Percentiles rank a stretch among this genome's conserved stretches.
These are phyloP conservation scores for Labyrinthula sp. DNA, from an alignment of 352 stramenopile genomes.

Conservation along the genomic window DNA sequence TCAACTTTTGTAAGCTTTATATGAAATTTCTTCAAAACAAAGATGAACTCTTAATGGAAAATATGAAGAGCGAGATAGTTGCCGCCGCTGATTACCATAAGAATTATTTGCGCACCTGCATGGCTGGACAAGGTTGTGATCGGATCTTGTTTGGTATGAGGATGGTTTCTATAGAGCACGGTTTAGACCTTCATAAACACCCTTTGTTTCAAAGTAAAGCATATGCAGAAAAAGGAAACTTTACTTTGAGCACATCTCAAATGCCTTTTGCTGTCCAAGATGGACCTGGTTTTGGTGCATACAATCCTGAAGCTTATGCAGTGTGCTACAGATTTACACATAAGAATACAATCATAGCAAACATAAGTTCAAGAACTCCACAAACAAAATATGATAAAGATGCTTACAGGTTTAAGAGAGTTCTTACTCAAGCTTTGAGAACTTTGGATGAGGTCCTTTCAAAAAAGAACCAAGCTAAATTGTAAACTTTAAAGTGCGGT, in stretches of 20 bases:
- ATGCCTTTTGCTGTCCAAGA: conserved; percentile 21
- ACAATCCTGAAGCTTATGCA: conserved; percentile 17
- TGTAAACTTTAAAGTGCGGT: too few relatives aligned
- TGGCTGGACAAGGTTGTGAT: conserved; percentile 16
- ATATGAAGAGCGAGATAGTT: too few relatives aligned
- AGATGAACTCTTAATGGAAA: conserved; percentile 10
- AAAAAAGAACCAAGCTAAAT: too few relatives aligned
- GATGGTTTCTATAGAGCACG: conserved; percentile 2
- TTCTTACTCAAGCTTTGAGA: too few relatives aligned
- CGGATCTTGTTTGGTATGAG: conserved; percentile 10
- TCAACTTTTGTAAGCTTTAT: too few relatives aligned
- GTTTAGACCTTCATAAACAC: conserved; percentile 2
- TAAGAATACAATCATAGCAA: conserved; percentile 15
- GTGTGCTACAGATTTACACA: conserved; percentile 21
- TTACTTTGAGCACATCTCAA: conserved; percentile 19
- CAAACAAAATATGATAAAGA: too few relatives aligned
- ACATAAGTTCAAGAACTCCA: too few relatives aligned
- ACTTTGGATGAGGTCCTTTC: too few relatives aligned
- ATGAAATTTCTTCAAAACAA: conserved; percentile 17
- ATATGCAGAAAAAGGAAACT: conserved; percentile 11
- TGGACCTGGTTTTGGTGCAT: conserved; percentile 22
- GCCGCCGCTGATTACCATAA: conserved; percentile 11
- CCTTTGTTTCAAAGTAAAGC: conserved; percentile 20
- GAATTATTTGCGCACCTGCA: conserved; percentile 19
- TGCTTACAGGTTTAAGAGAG: too few relatives aligned